Base-by-base conservation (phyloP, 2,329 filamentous ascomycete genomes). In the Coniosporium tulheliwenetii region DNA sequence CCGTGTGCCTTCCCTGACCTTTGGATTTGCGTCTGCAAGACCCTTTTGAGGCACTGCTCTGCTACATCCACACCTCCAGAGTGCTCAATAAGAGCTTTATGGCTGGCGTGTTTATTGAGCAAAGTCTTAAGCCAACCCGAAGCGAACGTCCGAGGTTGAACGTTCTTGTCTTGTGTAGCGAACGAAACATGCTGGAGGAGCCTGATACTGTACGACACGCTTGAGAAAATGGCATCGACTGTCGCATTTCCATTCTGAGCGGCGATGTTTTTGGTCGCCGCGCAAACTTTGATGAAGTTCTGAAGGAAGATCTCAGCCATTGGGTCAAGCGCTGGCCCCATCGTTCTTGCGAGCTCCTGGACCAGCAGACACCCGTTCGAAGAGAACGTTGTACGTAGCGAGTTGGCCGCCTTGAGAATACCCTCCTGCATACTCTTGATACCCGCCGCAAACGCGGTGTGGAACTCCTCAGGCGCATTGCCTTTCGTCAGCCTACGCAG, bases 291-390 rank as follows among this genome's bases (percentile, higher is more conserved):
- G 64, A 96, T 77, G 50, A 95, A 76, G 26, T 77, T 81, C 54
- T 94, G 86, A 62, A 96, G 75, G 15, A 95, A 69, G 39, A 95
- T 75, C 61, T 96, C 89, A 7, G 91, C 81, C 77, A 93, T 83
- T 9, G 81, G 74, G 52, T 96, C 89, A 52, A 95, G 77, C 34
- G 72, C 80, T 1, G 85, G 71, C 0, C 86, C 86, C 37, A 84
- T 77, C 8, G 73, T 77, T 48, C 71, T 74, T 13, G 85, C 85
- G 26, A 94, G 67, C 47, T 96, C 89, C 56, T 95, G 87, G 29
- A 95, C 70, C 38, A 93, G 64, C 47, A 75, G 75, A 54, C 85
- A 93, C 8, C 81, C 86, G 52, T 91, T 85, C 46, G 86, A 87
- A 8, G 84, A 89, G 49, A 95, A 67, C 52, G 87, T 96, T 2